Evolutionary conservation across 2,329 filamentous ascomycete genomes (phyloP).

Genomic region (Penicillium sp.): DNA sequence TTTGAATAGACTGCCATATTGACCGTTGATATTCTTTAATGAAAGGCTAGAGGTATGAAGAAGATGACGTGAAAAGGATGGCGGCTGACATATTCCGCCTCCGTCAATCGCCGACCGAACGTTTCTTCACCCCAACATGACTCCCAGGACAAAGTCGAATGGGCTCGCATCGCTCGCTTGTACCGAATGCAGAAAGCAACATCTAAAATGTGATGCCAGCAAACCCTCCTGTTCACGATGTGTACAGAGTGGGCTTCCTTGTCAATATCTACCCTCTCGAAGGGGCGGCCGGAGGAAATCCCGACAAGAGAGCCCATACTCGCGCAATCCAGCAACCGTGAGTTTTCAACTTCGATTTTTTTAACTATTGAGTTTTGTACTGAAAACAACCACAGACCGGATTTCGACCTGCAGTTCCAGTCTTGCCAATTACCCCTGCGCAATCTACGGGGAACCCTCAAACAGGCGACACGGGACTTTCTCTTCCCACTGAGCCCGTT

Average conservation of each 20-base stretch:
- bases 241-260: conserved; percentile 57
- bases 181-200: conserved; percentile 54
- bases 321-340: conserved; percentile 4
- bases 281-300: conserved; percentile 55
- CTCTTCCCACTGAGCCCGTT: conserved; percentile 20
- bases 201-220: conserved; percentile 72
- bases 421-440: conserved; percentile 8
- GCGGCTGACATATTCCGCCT: background rate
- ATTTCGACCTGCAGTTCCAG: conserved; percentile 10
- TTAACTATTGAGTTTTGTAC: background rate
- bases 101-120: conserved; percentile 1
- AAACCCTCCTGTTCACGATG: conserved; percentile 68
- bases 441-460: conserved; percentile 19
- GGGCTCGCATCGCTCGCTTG: conserved; percentile 43
- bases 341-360: background rate
- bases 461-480: conserved; percentile 12
- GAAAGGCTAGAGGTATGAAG: background rate
- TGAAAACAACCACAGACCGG: background rate
- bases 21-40: no score
- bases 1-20: no score
- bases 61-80: background rate
- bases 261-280: conserved; percentile 71
- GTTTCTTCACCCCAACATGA: conserved; percentile 9
- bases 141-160: conserved; percentile 25
- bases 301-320: conserved; percentile 21